Percentiles rank a stretch among this genome's conserved stretches.
phyloP scores from a whole-genome alignment of 2,329 filamentous ascomycete genomes.

The Fusarium buharicum region DNA sequence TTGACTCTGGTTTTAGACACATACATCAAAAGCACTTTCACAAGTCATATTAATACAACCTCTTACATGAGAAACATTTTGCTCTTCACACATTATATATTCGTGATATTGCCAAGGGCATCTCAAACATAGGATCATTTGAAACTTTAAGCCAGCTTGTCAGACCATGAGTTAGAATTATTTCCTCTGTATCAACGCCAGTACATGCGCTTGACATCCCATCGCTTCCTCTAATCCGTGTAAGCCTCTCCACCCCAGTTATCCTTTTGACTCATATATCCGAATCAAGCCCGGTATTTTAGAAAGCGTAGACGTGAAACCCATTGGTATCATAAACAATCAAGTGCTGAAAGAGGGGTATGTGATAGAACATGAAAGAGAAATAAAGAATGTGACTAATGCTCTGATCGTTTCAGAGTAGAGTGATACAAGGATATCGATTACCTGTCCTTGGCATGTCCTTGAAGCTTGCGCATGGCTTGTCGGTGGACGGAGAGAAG shows the following conservation, averaged over 20 bases:
- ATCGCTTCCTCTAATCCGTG: constrained; percentile 24
- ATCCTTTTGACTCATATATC: constrained; percentile 28
- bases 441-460: constrained; percentile 51
- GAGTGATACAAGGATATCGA: background rate
- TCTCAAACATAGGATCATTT: background rate
- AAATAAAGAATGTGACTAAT: constrained; percentile 19
- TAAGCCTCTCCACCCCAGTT: constrained; percentile 23
- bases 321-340: constrained; percentile 44
- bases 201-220: constrained; percentile 15
- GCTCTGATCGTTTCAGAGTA: background rate
- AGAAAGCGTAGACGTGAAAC: constrained; percentile 30
- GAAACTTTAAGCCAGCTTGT: constrained; percentile 4
- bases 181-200: constrained; percentile 26
- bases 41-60: constrained; percentile 9
- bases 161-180: constrained; percentile 16
- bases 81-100: constrained; percentile 2
- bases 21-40: constrained; percentile 11
- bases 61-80: background rate
- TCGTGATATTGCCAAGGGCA: constrained; percentile 10
- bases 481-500: constrained; percentile 82
- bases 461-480: constrained; percentile 83
- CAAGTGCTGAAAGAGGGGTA: constrained; percentile 30
- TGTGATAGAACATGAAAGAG: constrained; percentile 9
- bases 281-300: constrained; percentile 21
- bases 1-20: constrained; percentile 10